Evolutionary conservation across 164 flowering plant species (phyloP).

Genomic region (Vitis vinifera): ASM3070453v1 NC_081821.1:4886501-4887000

Average conservation of each 20-base stretch:
- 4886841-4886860: neutral
- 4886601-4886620: too few relatives aligned
- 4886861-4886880: neutral
- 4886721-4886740: neutral
- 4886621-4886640: too few relatives aligned
- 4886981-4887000: too few relatives aligned
- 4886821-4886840: slow-evolving; percentile 5
- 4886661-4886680: slow-evolving; percentile 1
- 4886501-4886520: neutral
- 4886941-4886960: slow-evolving; percentile 3
- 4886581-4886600: neutral
- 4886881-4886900: slow-evolving; percentile 12
- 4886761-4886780: neutral
- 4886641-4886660: neutral
- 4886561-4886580: neutral
- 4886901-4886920: slow-evolving; percentile 14
- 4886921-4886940: slow-evolving; percentile 12
- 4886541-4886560: neutral
- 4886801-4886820: too few relatives aligned
- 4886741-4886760: slow-evolving; percentile 7
- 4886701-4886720: slow-evolving; percentile 10
- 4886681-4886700: slow-evolving; percentile 3
- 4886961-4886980: too few relatives aligned
- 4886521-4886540: neutral
- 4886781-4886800: neutral